Evolutionary conservation across 495 filamentous ascomycete species (phyloP).

Genomic region (Penicillium malachiteum): DNA sequence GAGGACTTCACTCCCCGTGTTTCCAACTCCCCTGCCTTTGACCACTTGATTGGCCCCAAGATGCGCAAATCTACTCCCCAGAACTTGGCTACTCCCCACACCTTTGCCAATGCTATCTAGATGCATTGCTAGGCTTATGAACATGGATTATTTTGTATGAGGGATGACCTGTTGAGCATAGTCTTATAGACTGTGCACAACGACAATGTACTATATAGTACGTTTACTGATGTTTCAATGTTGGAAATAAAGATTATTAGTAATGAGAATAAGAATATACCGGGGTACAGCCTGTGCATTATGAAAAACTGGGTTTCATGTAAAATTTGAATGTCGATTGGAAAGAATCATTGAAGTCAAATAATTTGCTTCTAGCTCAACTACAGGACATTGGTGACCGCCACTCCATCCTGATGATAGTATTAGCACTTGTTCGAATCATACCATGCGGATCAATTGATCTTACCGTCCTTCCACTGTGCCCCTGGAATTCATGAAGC

Average conservation of each 20-base stretch:
- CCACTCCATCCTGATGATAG: not conserved
- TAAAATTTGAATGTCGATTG: not conserved
- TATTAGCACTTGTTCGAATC: not conserved
- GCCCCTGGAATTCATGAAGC: not conserved
- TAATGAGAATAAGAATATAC: too few relatives aligned
- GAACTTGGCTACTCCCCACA: slow-evolving; percentile 21
- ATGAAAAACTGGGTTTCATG: not conserved
- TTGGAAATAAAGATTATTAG: too few relatives aligned
- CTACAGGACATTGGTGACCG: not conserved
- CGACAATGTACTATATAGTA: too few relatives aligned
- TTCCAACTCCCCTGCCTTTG: slow-evolving; percentile 42
- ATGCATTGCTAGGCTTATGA: not conserved
- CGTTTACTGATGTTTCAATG: too few relatives aligned
- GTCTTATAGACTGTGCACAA: too few relatives aligned
- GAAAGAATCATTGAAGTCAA: not conserved
- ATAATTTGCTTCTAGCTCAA: not conserved
- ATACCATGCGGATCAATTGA: too few relatives aligned
- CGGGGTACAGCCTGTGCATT: too few relatives aligned
- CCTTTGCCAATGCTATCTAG: slow-evolving; percentile 19
- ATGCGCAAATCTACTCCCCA: slow-evolving; percentile 17
- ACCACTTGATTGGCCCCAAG: slow-evolving; percentile 38
- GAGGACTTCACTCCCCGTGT: slow-evolving; percentile 45
- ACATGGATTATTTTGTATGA: not conserved
- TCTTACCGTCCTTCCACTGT: not conserved
- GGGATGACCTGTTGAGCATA: not conserved